Evolutionary conservation across 2,329 filamentous ascomycete species (phyloP), one percentile per base, ranked within the genome.

Genomic region (Clonostachys sp.): DNA sequence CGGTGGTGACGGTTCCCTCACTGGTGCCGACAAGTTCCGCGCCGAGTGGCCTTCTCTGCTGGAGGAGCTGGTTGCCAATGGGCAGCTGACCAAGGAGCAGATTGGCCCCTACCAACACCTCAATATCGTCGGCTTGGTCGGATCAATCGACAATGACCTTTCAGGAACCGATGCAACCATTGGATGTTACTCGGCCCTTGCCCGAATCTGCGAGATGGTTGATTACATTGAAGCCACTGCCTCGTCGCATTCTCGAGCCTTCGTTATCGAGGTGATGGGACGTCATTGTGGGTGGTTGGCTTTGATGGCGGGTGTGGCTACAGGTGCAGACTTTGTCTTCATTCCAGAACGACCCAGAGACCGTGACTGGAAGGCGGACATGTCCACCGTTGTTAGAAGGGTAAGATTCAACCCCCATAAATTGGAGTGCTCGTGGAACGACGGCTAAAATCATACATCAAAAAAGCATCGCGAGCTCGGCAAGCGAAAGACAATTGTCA

Each of bases 231-330:
- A 99, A 68, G 91, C 92, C 17, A 97, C 94, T 0, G 92, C 92
- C 45, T 86, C 85, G 36, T 96, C 91, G 30, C 94, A 99, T 68
- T 95, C 95, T 54, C 81, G 94, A 58, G 94, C 94, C 38, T 99
- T 99, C 67, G 91, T 99, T 48, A 88, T 99, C 52, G 94, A 96
- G 67, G 94, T 99, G 60, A 99, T 99, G 94, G 94, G 94, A 44
- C 81, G 94, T 50, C 92, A 99, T 70, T 99, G 94, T 65, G 94
- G 94, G 52, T 99, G 94, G 94, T 77, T 99, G 52, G 94, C 94
- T 39, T 78, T 99, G 51, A 96, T 97, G 86, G 87, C 92, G 13
- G 92, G 91, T 60, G 91, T 99, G 50, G 91, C 89, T 49, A 96
- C 90, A 1, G 94, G 92, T 44, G 91, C 94, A 14, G 94, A 99